Base-by-base conservation (phyloP, 352 stramenopile species). In the Globisporangium uncinulatum region DNA sequence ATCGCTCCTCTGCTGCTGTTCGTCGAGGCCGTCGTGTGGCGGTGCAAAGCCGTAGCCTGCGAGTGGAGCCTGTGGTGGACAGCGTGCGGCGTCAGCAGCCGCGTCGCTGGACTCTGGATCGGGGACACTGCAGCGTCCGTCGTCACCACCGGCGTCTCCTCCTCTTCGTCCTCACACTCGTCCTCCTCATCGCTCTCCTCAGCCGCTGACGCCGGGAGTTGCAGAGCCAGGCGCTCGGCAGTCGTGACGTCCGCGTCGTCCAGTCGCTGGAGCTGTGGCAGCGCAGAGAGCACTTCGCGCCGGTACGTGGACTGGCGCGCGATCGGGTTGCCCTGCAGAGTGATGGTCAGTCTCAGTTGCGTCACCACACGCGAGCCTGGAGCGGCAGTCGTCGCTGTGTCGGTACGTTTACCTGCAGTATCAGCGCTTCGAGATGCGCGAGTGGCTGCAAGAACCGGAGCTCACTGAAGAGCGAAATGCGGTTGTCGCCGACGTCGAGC, bases 261-360 rank as follows among this genome's bases (percentile, higher is more conserved):
- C 9, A 92, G 68, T 6, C 59, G 65, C 48, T 71, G 53, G 17
- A 92, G 66, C 17, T 76, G 68, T 20, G 76, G 79, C 45, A 92
- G 66, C 73, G 84, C 73, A 6, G 56, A 45, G 31, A 89, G 62
- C 45, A 84, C 74, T 17, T 89, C 73, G 7, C 70, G 67, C 0
- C 81, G 69, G 50, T 87, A 88, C 13, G 57, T 66, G 2, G 63
- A 14, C 3, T 65, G 31, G 15, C 45, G n/a, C 0, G 74, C 71
- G 24, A 92, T 70, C 9, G 79, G 73, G 15, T 92, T 92, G 5
- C 69, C 75, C 62, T 88, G 58, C 15, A 29, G n/a, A 51, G 6
- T 29, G 24, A 29, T 29, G 24, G 24, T 29, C 24, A 29, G 24
- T 29, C 24, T 19, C 43, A 51, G 13, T 10, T 15, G 14, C 50